phyloP scores from a whole-genome alignment of 805 yeast species.

The Metschnikowia kunwiensis region DNA sequence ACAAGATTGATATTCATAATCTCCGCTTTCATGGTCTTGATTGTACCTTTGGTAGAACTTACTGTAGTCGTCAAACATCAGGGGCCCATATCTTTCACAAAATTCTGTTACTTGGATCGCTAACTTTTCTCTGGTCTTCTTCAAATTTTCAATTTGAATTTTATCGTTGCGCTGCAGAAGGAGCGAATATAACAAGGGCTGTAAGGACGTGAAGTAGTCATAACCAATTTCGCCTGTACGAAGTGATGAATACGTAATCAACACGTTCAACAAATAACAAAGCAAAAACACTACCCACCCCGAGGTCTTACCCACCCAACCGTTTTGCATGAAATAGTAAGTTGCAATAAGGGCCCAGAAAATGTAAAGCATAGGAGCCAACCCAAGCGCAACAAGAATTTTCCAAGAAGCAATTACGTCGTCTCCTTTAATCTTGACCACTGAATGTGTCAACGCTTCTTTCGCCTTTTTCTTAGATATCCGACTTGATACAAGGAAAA shows the following conservation, averaged over 20 bases:
- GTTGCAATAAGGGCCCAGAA: conserved; percentile 37
- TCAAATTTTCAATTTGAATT: conserved; percentile 32
- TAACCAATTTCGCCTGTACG: conserved; percentile 42
- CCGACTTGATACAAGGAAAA: conserved; percentile 32
- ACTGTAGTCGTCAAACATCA: conserved; percentile 37
- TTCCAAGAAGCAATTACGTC: conserved; percentile 46
- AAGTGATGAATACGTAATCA: conserved; percentile 41
- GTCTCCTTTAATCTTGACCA: conserved; percentile 39
- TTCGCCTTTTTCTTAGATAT: conserved; percentile 36
- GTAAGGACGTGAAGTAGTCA: conserved; percentile 39
- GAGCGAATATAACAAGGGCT: conserved; percentile 35
- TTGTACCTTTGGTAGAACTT: conserved; percentile 29
- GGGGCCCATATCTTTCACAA: conserved; percentile 38
- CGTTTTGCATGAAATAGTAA: conserved; percentile 16
- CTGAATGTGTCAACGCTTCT: conserved; percentile 37
- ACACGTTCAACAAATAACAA: conserved; percentile 36
- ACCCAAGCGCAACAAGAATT: conserved; percentile 38
- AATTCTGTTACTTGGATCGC: conserved; percentile 31
- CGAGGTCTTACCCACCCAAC: conserved; percentile 14
- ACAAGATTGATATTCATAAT: conserved; percentile 1
- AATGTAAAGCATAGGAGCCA: conserved; percentile 40
- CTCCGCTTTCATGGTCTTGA: background rate
- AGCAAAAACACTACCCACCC: conserved; percentile 23
- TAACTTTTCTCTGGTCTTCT: conserved; percentile 26
- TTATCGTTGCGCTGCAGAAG: conserved; percentile 27